Conservation (phyloP, 495 filamentous ascomycete genomes). For the Venustampulla echinocandica region DNA sequence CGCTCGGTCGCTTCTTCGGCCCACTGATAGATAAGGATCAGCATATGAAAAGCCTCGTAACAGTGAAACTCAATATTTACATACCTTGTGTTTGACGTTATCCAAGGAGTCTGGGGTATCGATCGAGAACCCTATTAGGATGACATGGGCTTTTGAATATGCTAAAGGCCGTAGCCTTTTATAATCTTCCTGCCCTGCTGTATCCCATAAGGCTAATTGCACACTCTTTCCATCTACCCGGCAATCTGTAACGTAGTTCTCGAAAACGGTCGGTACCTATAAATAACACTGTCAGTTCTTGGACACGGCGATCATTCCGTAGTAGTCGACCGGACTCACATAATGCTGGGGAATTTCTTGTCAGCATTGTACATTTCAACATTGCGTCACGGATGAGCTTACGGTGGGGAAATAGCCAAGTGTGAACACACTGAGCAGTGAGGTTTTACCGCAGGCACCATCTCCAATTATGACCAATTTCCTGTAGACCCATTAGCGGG, state of each 20-base stretch:
- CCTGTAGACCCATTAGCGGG: constrained; percentile 36
- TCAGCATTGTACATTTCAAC: constrained; percentile 5
- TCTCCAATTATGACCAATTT: constrained; percentile 99
- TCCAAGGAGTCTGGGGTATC: constrained; percentile 95
- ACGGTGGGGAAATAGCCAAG: constrained; percentile 97
- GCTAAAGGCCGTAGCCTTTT: constrained; percentile 89
- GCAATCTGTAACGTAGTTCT: constrained; percentile 99
- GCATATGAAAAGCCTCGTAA: constrained; percentile 7
- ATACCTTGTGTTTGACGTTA: constrained; percentile 94
- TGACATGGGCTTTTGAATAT: constrained; percentile 95
- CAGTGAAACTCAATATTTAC: constrained; percentile 23
- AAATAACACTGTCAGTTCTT: background rate
- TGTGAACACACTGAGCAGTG: constrained; percentile 94
- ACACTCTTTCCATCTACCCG: constrained; percentile 96
- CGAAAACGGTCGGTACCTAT: constrained; percentile 97
- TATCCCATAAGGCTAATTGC: constrained; percentile 98
- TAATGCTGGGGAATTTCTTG: constrained; percentile 49
- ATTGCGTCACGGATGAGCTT: constrained; percentile 23
- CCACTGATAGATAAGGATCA: constrained; percentile 56
- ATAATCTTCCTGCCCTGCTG: constrained; percentile 98
- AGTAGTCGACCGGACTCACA: no score
- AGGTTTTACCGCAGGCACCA: constrained; percentile 97
- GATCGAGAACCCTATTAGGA: constrained; percentile 92
- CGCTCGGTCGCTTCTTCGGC: constrained; percentile 92
- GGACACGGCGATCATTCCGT: no score